A percentile compares a stretch with the other conserved stretches of the same genome.
These are phyloP conservation scores for Sporothrix brunneoviolacea DNA, from an alignment of 2,329 filamentous ascomycete genomes.

Conservation along the genomic window DNA sequence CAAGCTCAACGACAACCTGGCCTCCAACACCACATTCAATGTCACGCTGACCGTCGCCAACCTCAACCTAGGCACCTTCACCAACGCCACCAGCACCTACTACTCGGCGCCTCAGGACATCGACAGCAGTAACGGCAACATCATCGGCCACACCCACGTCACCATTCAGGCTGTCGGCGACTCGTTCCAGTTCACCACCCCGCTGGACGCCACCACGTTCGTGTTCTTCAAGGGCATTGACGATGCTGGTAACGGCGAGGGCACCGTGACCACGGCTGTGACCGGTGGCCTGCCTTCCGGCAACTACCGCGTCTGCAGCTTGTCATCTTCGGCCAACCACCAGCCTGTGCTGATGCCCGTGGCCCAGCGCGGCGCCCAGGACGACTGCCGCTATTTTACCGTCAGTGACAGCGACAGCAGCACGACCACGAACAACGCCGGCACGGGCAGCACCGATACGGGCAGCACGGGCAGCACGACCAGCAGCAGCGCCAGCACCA, in stretches of 20 bases:
- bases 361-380: constrained; percentile 59
- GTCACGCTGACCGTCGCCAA: constrained; percentile 48
- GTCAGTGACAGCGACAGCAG: constrained; percentile 29
- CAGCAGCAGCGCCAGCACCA: not conserved
- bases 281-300: constrained; percentile 52
- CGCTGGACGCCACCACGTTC: constrained; percentile 47
- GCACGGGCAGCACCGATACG: constrained; percentile 19
- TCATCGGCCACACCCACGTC: constrained; percentile 57
- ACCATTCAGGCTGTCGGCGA: constrained; percentile 50
- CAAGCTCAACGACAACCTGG: constrained; percentile 42
- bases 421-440: constrained; percentile 18
- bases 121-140: constrained; percentile 38
- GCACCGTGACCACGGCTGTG: constrained; percentile 47
- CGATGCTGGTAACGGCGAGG: constrained; percentile 50
- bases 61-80: constrained; percentile 52
- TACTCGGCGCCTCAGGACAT: constrained; percentile 55
- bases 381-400: constrained; percentile 57
- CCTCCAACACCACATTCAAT: constrained; percentile 51
- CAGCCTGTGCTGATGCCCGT: constrained; percentile 61
- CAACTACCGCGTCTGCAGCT: constrained; percentile 60
- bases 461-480: constrained; percentile 8
- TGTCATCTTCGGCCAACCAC: constrained; percentile 58
- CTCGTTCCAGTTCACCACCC: constrained; percentile 41
- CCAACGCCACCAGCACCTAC: constrained; percentile 54
- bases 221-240: constrained; percentile 64